Evolutionary conservation across 495 filamentous ascomycete species (phyloP).

Genomic region (Tuber magnatum): DNA sequence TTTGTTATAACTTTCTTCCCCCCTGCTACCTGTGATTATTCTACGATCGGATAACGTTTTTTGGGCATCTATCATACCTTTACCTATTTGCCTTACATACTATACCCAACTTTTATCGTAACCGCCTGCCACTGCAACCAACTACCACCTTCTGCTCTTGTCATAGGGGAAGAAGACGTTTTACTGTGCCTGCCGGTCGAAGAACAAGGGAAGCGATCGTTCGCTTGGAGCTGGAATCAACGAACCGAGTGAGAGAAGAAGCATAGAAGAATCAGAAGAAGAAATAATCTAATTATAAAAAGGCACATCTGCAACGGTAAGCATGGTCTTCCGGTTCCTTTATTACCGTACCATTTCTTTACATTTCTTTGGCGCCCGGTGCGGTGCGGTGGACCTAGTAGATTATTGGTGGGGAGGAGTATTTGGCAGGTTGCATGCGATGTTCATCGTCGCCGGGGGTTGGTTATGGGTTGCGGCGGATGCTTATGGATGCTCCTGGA

Average conservation of each 20-base stretch:
- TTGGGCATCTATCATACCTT: not conserved
- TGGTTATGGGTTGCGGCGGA: not conserved
- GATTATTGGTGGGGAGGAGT: conserved; percentile 18
- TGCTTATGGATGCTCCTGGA: not conserved
- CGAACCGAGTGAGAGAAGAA: conserved; percentile 16
- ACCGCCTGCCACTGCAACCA: not conserved
- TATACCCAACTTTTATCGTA: not conserved
- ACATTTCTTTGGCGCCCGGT: conserved; percentile 26
- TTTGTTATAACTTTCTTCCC: not conserved
- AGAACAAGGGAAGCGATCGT: conserved; percentile 8
- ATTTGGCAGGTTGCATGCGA: conserved; percentile 26
- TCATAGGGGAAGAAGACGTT: not conserved
- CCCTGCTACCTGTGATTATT: not conserved
- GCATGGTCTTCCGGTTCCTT: conserved; percentile 6
- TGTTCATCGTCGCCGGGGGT: conserved; percentile 17
- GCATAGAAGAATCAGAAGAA: conserved; percentile 12
- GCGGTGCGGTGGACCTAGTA: conserved; percentile 4
- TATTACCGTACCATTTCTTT: conserved; percentile 9
- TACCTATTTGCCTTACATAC: not conserved
- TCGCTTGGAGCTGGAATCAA: not conserved
- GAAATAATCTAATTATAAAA: conserved; percentile 15
- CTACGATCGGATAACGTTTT: not conserved
- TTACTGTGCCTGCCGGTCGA: conserved; percentile 10
- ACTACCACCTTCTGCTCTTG: not conserved
- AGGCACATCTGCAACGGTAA: conserved; percentile 12